Percentiles rank a stretch among this genome's conserved stretches.
These are phyloP conservation scores for Mycena albidolilacea DNA, from an alignment of 768 basidiomycete genomes.

Conservation along the genomic window DNA sequence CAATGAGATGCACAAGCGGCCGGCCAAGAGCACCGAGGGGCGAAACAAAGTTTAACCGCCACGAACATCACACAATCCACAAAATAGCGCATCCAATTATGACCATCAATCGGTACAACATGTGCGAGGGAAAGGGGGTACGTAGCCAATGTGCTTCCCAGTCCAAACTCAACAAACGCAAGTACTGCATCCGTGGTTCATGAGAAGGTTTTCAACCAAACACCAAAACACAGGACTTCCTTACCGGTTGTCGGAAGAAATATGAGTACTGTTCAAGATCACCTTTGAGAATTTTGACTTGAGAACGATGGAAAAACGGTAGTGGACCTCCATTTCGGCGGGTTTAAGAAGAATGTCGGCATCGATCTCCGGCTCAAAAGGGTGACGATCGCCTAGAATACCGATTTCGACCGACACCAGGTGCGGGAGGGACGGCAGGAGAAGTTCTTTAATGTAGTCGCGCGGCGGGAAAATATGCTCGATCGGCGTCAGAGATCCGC, in stretches of 20 bases:
- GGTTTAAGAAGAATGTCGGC: not conserved
- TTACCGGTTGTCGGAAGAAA: not conserved
- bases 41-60: too few relatives aligned
- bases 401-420: conserved; percentile 4
- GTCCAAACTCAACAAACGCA: not conserved
- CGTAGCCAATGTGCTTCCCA: not conserved
- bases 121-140: not conserved
- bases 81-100: not conserved
- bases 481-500: not conserved
- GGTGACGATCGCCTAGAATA: conserved; percentile 4
- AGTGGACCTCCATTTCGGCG: conserved; percentile 8
- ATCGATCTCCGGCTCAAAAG: not conserved
- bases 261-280: not conserved
- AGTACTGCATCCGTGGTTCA: not conserved
- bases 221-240: not conserved
- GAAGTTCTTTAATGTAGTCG: not conserved
- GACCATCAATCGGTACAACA: not conserved
- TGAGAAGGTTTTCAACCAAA: not conserved
- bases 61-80: too few relatives aligned
- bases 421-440: conserved; percentile 4
- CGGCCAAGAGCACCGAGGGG: too few relatives aligned
- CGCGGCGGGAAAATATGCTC: too few relatives aligned
- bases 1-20: too few relatives aligned
- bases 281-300: not conserved
- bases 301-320: not conserved